Evolutionary conservation across 352 stramenopile genomes (phyloP).

Genomic region (Globisporangium viniferum): DNA sequence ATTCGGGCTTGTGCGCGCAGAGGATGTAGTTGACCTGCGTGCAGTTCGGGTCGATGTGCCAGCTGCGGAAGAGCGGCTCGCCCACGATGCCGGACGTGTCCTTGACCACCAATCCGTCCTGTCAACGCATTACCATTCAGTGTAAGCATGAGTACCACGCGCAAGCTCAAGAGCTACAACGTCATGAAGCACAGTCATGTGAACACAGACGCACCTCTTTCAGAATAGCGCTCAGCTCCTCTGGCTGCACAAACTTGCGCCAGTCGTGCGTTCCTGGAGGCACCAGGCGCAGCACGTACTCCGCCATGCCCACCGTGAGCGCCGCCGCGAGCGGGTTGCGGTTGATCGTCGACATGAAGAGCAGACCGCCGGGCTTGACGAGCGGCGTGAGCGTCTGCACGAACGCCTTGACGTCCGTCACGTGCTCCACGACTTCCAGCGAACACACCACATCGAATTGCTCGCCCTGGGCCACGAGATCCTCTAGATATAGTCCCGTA

Average conservation of each 20-base stretch:
- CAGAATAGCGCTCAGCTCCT: conserved; percentile 57
- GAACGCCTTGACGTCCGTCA: conserved; percentile 66
- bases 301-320: conserved; percentile 68
- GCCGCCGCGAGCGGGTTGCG: conserved; percentile 62
- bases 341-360: conserved; percentile 88
- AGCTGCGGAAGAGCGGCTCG: conserved; percentile 68
- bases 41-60: conserved; percentile 69
- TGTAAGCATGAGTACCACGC: too few relatives aligned
- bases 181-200: neutral
- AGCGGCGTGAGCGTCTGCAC: conserved; percentile 72
- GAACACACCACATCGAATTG: conserved; percentile 85
- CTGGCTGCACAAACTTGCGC: conserved; percentile 80
- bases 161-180: neutral
- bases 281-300: conserved; percentile 74
- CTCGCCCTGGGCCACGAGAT: conserved; percentile 62
- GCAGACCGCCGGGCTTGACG: conserved; percentile 73
- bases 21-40: conserved; percentile 85
- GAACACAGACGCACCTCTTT: conserved; percentile 30
- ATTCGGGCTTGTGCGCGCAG: conserved; percentile 59
- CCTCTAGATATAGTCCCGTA: conserved; percentile 34
- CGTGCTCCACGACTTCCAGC: conserved; percentile 84
- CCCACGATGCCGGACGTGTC: conserved; percentile 80
- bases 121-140: too few relatives aligned
- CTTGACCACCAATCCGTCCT: conserved; percentile 54
- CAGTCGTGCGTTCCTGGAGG: conserved; percentile 83